A percentile compares a stretch with the other conserved stretches of the same genome.
Evolutionary conservation across 768 basidiomycete genomes (phyloP).

Genomic region (Pulveroboletus sp.): DNA sequence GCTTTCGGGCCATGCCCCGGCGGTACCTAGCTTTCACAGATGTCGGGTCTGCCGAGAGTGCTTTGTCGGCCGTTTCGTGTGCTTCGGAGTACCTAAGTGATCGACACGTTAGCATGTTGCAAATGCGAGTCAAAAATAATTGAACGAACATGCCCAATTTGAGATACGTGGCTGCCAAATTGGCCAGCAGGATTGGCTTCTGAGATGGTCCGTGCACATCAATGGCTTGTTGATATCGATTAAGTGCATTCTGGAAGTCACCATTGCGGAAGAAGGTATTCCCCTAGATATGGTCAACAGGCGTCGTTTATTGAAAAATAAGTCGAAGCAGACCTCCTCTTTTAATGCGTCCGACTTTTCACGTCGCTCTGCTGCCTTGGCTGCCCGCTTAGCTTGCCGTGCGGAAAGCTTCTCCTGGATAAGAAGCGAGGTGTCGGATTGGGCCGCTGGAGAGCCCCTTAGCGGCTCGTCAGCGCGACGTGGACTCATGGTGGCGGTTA

Average conservation of each 20-base stretch:
- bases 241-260: constrained; percentile 36
- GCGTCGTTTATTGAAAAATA: too few species aligned
- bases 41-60: constrained; percentile 29
- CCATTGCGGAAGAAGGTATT: constrained; percentile 40
- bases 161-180: constrained; percentile 42
- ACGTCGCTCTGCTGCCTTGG: constrained; percentile 17
- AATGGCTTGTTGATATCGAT: constrained; percentile 41
- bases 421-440: neutral
- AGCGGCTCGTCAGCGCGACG: neutral
- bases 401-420: constrained; percentile 4
- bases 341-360: constrained; percentile 27
- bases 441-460: neutral
- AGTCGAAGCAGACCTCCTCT: constrained; percentile 22
- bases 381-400: constrained; percentile 15
- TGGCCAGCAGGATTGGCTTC: constrained; percentile 38
- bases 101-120: neutral
- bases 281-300: constrained; percentile 31
- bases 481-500: constrained; percentile 1
- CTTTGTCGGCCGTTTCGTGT: constrained; percentile 24
- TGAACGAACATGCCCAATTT: constrained; percentile 37
- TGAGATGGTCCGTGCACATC: constrained; percentile 31
- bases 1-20: constrained; percentile 34
- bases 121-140: neutral
- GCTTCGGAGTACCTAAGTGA: constrained; percentile 27
- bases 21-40: constrained; percentile 35